Evolutionary conservation across 2,329 filamentous ascomycete genomes (phyloP), one percentile per base, ranked within the genome.

Genomic region (Eurotiales sp.): DNA sequence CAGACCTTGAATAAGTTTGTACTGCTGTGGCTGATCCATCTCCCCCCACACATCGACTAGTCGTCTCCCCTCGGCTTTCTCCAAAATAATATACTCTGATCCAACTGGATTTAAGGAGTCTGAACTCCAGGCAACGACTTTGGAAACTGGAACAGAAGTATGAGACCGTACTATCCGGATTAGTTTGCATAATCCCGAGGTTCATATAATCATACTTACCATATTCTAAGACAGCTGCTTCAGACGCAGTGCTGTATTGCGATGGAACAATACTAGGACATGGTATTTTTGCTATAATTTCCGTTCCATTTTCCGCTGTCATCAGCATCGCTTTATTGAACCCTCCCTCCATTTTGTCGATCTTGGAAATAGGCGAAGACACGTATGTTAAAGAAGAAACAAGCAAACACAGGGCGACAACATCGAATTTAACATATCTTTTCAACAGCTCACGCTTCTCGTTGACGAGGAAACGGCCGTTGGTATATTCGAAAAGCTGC

Each of bases 71-170:
- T 32, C 5, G n/a, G 58, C 59, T 37, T 64, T 66, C 46, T 69
- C 64, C 63, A 69, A 67, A 7, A 70, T 51, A 21, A 70, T 69
- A 42, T 67, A 70, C 55, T 71, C 67, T 1, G 57, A 55, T 4
- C 66, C 63, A 10, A 70, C 56, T 14, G 62, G 59, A 22, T 67
- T 68, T 8, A 56, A 57, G 8, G 55, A 1, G 22, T 64, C 57
- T 8, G 55, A 55, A 46, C 52, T 58, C 62, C 61, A 68, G 2
- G 58, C 58, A 36, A 64, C 41, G 17, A 68, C 61, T 49, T 59
- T 58, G 2, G 62, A 57, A 23, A 65, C 64, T 0, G 63, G 64
- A 30, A 59, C 36, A 34, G 55, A 51, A 4, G 54, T 46, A 58
- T 57, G 50, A 19, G 37, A 53, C 57, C 59, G 50, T 55, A 58